Base-by-base conservation (phyloP, 2,329 filamentous ascomycete genomes). In the Talaromyces piceae region DNA sequence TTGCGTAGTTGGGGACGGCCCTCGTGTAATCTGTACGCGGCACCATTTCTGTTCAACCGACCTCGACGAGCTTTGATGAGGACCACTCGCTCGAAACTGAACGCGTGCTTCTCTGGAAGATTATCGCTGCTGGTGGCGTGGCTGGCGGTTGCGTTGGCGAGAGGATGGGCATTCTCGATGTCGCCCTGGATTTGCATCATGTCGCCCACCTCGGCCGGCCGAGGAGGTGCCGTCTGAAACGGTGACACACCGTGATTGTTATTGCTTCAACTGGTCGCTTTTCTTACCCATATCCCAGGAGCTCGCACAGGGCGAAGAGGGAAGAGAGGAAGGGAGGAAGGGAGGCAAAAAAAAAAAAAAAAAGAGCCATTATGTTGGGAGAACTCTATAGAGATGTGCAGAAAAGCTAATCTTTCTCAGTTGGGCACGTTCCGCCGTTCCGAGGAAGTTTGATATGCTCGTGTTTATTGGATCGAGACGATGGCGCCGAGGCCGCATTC, bases 1-100 rank as follows among this genome's bases (percentile, higher is more conserved):
- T 51, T 51, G n/a, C 23, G 47, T 23, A 50, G 20, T 50, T 50
- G 25, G 18, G 25, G 44, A 16, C 12, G 26, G 3, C n/a, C 25
- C 44, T 28, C 11, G 25, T 28, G 44, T 18, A 43, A 22, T 18
- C 20, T 43, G 39, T 43, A 43, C 13, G 11, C 7, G 22, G 16
- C 3, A 6, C n/a, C 33, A 4, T 11, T 37, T 37, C 20, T 37
- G n/a, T 9, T 37, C 33, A n/a, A n/a, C n/a, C n/a, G n/a, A n/a
- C n/a, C n/a, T n/a, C n/a, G n/a, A n/a, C n/a, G n/a, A n/a, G 33
- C 5, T 37, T 37, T 37, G 7, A 9, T 4, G 33, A 37, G 33
- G 6, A 13, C 12, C 20, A 37, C 20, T 18, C n/a, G 33, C 33
- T 37, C 16, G 16, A 37, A 37, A 18, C 6, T 18, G 33, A 37